Conservation (phyloP, 2,329 filamentous ascomycete genomes). For the Fusarium sublunatum region DNA sequence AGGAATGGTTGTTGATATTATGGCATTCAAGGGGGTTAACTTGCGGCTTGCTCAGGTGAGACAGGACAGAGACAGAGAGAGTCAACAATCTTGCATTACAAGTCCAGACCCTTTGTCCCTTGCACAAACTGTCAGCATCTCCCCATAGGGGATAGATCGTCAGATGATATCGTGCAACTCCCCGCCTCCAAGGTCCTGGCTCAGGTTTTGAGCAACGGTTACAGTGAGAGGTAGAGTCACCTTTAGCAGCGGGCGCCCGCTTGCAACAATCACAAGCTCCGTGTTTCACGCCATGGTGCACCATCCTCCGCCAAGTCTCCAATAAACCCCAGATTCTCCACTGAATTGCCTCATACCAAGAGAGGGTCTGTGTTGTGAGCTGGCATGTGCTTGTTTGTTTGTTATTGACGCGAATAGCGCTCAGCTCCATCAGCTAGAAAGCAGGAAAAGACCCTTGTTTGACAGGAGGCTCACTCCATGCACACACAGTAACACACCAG, state of each 20-base stretch:
- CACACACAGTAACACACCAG: not conserved
- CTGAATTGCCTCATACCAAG: not conserved
- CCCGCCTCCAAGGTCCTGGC: not conserved
- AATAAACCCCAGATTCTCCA: not conserved
- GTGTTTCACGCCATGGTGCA: not conserved
- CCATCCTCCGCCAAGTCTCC: not conserved
- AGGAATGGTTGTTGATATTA: not conserved
- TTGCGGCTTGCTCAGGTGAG: not conserved
- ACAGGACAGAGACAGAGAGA: not conserved
- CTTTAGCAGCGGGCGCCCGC: too few relatives aligned
- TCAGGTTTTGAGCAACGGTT: too few relatives aligned
- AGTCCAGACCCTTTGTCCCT: not conserved
- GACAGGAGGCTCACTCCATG: conserved; percentile 2
- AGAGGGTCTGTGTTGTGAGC: not conserved
- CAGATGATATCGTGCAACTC: not conserved
- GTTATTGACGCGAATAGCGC: too few relatives aligned
- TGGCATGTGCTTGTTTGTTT: not conserved
- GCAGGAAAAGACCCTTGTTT: conserved; percentile 2
- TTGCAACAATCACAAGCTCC: not conserved
- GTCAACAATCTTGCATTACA: not conserved
- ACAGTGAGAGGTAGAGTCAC: too few relatives aligned
- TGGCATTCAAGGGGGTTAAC: not conserved
- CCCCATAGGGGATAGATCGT: not conserved
- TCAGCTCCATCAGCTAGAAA: not conserved
- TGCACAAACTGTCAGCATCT: not conserved